Conservation (phyloP, 2,329 filamentous ascomycete genomes). For the Xylariaceae sp. region DNA sequence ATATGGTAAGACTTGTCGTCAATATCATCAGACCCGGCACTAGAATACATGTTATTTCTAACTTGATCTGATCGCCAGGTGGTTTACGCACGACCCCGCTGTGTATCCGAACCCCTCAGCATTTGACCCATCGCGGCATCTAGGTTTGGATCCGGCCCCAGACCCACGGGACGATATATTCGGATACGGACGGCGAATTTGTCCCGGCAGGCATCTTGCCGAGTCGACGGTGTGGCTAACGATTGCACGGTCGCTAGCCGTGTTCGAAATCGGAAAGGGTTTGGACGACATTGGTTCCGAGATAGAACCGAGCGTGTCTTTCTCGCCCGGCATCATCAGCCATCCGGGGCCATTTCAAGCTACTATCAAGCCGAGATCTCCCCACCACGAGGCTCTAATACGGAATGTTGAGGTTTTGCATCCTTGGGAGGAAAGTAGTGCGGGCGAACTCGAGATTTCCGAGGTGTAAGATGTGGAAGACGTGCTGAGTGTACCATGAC, state of each 20-base stretch:
- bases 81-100: slow-evolving; percentile 68
- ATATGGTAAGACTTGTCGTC: slow-evolving; percentile 23
- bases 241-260: slow-evolving; percentile 52
- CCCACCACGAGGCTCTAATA: slow-evolving; percentile 37
- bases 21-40: not conserved
- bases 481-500: no score
- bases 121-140: slow-evolving; percentile 46
- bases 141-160: slow-evolving; percentile 41
- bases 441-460: slow-evolving; percentile 16
- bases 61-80: slow-evolving; percentile 21
- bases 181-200: slow-evolving; percentile 47
- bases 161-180: slow-evolving; percentile 41
- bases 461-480: no score
- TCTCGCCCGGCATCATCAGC: slow-evolving; percentile 34
- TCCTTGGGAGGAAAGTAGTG: slow-evolving; percentile 26
- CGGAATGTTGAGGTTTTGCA: slow-evolving; percentile 21
- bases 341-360: slow-evolving; percentile 35
- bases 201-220: slow-evolving; percentile 44
- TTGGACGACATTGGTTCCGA: slow-evolving; percentile 47
- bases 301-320: slow-evolving; percentile 30
- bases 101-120: slow-evolving; percentile 58
- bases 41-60: not conserved
- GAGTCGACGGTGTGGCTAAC: slow-evolving; percentile 42
- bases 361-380: slow-evolving; percentile 34
- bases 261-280: slow-evolving; percentile 51